Base-by-base conservation (phyloP, 1,284 basidiomycete genomes). In the Rhodotorula sp. region DNA sequence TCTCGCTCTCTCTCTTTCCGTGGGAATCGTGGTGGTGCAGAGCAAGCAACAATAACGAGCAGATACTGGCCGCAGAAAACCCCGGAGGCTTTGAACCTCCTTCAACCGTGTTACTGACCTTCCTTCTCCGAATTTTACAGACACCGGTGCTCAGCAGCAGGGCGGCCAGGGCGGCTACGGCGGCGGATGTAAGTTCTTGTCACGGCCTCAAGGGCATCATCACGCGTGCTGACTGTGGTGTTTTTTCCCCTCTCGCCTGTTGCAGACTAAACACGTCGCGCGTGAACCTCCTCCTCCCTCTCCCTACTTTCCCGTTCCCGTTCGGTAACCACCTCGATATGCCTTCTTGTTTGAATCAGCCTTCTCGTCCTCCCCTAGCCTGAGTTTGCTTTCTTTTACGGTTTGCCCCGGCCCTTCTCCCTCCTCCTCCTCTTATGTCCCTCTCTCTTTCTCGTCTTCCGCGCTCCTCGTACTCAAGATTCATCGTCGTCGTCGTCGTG, bases 81-180 rank as follows among this genome's bases (percentile, higher is more conserved):
- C 57, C 60, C 50, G 62, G 62, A 47, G 68, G 60, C 43, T 18
- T 5, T 47, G 15, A 31, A 8, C 16, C 19, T 14, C 6, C 26
- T 45, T 2, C 8, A 47, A 38, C 54, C 50, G 21, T 19, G 5
- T 10, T 7, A 28, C 28, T 61, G n/a, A 64, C 26, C 15, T 52
- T 23, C 14, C 34, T n/a, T 63, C 10, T 26, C 21, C 21, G 23
- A 18, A 18, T 34, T 10, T 4, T 26, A 28, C 62, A 59, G 55
- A 62, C 64, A 63, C 48, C 62, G 60, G 52, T n/a, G 48, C 45
- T 43, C 62, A 54, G 61, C 61, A 34, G 67, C 62, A 62, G 62
- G 68, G 66, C 52, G 72, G 61, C 26, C 71, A 69, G 60, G 68
- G 67, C 31, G 72, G 72, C 56, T 74, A 74, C 72, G 72, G 72